Evolutionary conservation across 345 rosid species (phyloP).

Genomic region (Hibiscus mutabilis): DNA sequence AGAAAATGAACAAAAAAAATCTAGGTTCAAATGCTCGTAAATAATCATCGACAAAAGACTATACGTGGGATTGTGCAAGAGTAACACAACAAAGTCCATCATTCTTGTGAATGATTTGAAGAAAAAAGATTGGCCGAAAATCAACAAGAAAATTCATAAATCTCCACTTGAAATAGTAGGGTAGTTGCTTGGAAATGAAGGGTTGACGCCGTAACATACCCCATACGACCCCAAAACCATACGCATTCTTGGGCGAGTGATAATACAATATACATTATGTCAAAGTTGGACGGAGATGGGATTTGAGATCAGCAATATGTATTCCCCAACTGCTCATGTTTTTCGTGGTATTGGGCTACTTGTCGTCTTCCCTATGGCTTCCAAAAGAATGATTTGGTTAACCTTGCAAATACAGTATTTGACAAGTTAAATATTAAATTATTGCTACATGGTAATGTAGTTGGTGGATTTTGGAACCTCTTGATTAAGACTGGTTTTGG

Average conservation of each 20-base stretch:
- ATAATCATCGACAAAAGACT: too few relatives aligned
- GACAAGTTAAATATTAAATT: background rate
- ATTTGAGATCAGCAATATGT: background rate
- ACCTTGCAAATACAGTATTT: conserved; percentile 6
- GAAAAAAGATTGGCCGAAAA: conserved; percentile 10
- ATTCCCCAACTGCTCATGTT: background rate
- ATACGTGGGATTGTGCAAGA: background rate
- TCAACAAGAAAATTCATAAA: background rate
- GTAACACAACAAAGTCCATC: background rate
- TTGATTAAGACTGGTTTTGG: background rate
- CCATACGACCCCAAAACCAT: background rate
- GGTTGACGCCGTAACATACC: too few relatives aligned
- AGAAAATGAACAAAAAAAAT: background rate
- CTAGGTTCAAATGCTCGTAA: background rate
- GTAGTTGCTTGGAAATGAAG: conserved; percentile 16
- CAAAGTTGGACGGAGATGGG: conserved; percentile 2
- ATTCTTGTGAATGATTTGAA: background rate
- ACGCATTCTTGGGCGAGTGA: conserved; percentile 1
- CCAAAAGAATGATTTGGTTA: conserved; percentile 12
- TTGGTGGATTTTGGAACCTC: conserved; percentile 19
- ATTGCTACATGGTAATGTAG: conserved; percentile 11
- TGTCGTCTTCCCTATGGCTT: conserved; percentile 20
- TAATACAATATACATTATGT: background rate
- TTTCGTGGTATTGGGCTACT: background rate
- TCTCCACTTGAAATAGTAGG: background rate